Evolutionary conservation across 495 filamentous ascomycete genomes (phyloP).

Genomic region (Margaritispora aquatica): DNA sequence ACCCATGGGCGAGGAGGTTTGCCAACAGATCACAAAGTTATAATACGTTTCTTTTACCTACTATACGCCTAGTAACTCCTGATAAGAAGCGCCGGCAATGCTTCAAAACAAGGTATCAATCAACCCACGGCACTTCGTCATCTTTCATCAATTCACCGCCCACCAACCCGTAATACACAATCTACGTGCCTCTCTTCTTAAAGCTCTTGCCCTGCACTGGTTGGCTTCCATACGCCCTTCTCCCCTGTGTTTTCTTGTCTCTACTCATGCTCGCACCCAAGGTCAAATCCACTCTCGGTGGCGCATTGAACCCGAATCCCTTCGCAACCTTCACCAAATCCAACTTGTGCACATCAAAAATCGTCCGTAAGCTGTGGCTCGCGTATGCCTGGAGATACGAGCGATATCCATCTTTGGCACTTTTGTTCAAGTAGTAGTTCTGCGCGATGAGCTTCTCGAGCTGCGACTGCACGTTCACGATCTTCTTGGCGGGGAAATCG

Average conservation of each 20-base stretch:
- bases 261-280: slow-evolving; percentile 80
- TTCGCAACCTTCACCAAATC: slow-evolving; percentile 92
- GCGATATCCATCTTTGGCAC: slow-evolving; percentile 59
- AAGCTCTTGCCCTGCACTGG: slow-evolving; percentile 31
- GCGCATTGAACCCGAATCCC: slow-evolving; percentile 82
- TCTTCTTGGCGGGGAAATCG: slow-evolving; percentile 87
- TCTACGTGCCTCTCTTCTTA: slow-evolving; percentile 24
- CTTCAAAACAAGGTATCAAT: slow-evolving; percentile 12
- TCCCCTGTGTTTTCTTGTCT: slow-evolving; percentile 73
- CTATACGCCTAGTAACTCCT: background rate
- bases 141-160: background rate
- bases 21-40: too few relatives aligned
- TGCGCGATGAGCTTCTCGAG: slow-evolving; percentile 87
- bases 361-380: slow-evolving; percentile 78
- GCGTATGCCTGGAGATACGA: slow-evolving; percentile 94
- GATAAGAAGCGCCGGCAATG: slow-evolving; percentile 17
- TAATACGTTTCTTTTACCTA: background rate
- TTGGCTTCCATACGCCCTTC: slow-evolving; percentile 74
- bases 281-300: slow-evolving; percentile 86
- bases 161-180: too few relatives aligned
- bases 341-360: slow-evolving; percentile 90
- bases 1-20: too few relatives aligned
- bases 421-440: slow-evolving; percentile 96
- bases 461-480: slow-evolving; percentile 91
- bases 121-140: background rate